Evolutionary conservation across 2,329 filamentous ascomycete species (phyloP).

Genomic region (Triangularia setosa): DNA sequence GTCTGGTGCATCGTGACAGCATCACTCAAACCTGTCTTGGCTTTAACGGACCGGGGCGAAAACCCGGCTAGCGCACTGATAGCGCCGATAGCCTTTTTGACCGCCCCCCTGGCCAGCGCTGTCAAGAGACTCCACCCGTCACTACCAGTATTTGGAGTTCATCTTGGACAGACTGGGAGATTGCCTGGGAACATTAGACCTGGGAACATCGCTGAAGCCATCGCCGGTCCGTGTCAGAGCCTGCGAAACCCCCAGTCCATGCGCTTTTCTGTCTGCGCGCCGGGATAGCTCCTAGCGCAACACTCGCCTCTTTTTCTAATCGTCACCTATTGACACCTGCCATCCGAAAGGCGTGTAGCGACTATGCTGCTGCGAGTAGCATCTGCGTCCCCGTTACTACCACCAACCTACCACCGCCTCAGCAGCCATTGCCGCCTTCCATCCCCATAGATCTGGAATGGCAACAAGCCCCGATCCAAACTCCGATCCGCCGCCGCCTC

Average conservation of each 20-base stretch:
- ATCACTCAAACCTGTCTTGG: conserved; percentile 1
- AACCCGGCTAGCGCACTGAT: conserved; percentile 8
- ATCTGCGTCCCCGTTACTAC: neutral
- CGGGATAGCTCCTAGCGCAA: neutral
- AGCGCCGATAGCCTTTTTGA: conserved; percentile 1
- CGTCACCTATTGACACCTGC: neutral
- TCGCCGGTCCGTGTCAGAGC: neutral
- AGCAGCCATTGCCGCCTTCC: neutral
- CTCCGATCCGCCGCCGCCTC: neutral
- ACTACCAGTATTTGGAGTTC: neutral
- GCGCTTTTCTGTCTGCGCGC: neutral
- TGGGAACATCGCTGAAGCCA: neutral
- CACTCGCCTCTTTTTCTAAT: neutral
- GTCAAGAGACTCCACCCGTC: neutral
- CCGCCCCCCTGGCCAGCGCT: neutral
- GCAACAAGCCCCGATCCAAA: neutral
- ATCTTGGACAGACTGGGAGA: neutral
- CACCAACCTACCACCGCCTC: neutral
- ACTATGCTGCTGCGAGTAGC: conserved; percentile 1
- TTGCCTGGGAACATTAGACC: neutral
- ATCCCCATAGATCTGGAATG: conserved; percentile 1
- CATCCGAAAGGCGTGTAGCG: neutral
- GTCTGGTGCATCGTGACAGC: neutral
- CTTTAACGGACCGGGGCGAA: conserved; percentile 3
- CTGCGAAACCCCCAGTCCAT: neutral